Evolutionary conservation across 768 basidiomycete species (phyloP).

Genomic region (Coprinopsis sp.): DNA sequence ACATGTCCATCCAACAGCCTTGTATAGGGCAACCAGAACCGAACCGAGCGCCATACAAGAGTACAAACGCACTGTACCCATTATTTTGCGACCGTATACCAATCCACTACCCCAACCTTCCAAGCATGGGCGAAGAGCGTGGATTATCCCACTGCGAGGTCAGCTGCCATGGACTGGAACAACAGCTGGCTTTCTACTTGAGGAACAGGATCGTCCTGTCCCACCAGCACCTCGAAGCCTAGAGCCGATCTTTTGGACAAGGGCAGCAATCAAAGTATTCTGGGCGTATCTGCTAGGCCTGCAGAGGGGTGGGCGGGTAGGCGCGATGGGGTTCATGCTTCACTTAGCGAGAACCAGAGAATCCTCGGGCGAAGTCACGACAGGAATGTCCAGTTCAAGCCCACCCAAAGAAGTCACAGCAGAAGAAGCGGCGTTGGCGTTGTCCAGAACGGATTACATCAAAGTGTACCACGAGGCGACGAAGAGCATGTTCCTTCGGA

Average conservation of each 20-base stretch:
- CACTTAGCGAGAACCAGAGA: background rate
- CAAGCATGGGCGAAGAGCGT: slow-evolving; percentile 41
- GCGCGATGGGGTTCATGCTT: slow-evolving; percentile 35
- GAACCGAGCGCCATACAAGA: slow-evolving; percentile 27
- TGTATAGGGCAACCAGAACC: slow-evolving; percentile 28
- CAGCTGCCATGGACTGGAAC: slow-evolving; percentile 42
- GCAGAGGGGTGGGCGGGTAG: slow-evolving; percentile 32
- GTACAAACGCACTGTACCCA: slow-evolving; percentile 33
- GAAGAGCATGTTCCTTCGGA: slow-evolving; percentile 6
- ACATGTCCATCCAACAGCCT: slow-evolving; percentile 25
- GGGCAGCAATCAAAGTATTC: slow-evolving; percentile 34
- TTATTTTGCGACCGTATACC: slow-evolving; percentile 32
- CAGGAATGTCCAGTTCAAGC: background rate
- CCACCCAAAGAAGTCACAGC: background rate
- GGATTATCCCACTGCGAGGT: slow-evolving; percentile 58
- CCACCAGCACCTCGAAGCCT: slow-evolving; percentile 14
- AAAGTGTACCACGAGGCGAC: slow-evolving; percentile 6
- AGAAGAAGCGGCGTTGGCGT: background rate
- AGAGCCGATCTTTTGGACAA: slow-evolving; percentile 44
- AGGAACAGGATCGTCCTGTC: slow-evolving; percentile 19
- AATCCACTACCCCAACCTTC: slow-evolving; percentile 21
- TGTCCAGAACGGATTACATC: slow-evolving; percentile 4
- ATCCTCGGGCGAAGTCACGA: background rate
- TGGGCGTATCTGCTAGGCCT: slow-evolving; percentile 48
- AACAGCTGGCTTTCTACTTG: slow-evolving; percentile 39